Evolutionary conservation across 345 rosid species (phyloP).

Genomic region (Lepidium africanum): DNA sequence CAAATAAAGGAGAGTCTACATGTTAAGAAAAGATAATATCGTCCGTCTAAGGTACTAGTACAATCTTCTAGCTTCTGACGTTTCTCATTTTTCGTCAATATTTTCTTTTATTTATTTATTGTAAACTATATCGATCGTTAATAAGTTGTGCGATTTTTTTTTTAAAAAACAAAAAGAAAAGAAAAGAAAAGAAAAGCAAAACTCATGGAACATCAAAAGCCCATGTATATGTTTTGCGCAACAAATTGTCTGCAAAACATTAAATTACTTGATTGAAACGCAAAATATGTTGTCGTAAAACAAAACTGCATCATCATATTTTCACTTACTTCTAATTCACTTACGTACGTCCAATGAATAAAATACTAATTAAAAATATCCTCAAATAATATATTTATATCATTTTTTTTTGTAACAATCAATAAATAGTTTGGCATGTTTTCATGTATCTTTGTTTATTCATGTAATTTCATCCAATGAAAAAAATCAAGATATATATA

Average conservation of each 20-base stretch:
- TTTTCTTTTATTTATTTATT: background rate
- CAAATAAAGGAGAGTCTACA: conserved; percentile 12
- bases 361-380: background rate
- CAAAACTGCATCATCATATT: background rate
- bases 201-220: conserved; percentile 2
- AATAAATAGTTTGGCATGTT: background rate
- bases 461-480: background rate
- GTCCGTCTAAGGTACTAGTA: background rate
- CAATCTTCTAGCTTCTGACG: background rate
- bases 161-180: too few relatives aligned
- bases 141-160: background rate
- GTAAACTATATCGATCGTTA: background rate
- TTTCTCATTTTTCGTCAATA: background rate
- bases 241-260: background rate
- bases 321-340: background rate
- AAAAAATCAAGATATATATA: background rate
- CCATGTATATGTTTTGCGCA: background rate
- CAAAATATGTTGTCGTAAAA: conserved; percentile 8
- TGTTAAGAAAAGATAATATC: background rate
- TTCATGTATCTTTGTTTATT: background rate
- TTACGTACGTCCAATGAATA: background rate
- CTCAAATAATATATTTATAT: background rate
- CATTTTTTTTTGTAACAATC: too few relatives aligned
- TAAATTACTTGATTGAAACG: background rate
- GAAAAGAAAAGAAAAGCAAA: background rate